Base-by-base conservation (phyloP, 2,329 filamentous ascomycete genomes). In the Penicillium sp. region DNA sequence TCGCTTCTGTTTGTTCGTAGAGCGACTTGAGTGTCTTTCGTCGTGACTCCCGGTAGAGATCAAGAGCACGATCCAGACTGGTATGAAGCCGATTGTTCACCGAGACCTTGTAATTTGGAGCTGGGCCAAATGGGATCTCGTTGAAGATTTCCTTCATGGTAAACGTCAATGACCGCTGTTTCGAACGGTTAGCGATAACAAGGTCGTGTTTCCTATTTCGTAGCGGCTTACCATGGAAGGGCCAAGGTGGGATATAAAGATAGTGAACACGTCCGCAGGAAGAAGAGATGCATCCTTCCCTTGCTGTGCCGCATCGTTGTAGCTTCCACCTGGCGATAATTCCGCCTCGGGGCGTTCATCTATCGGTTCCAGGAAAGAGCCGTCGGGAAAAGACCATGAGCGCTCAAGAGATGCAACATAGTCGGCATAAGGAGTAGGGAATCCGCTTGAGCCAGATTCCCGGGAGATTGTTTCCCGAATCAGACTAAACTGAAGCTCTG, bases 61-160 rank as follows among this genome's bases (percentile, higher is more conserved):
- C 81, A 52, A 96, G 84, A 0, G 95, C 95, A 61, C 93, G 89
- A 5, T 85, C 80, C 4, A 99, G 82, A 71, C 92, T 96, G 45
- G 86, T 83, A 52, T 88, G 87, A 65, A 96, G 91, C 64, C 91
- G 87, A 50, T 88, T 87, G 67, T 96, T 92, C 49, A 95, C 83
- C 1, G 81, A 83, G 57, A 98, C 89, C 35, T 84, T 80, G 59
- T 87, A 87, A 27, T 87, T 81, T 0, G 89, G 85, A 1, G 84
- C 82, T 13, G 85, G 78, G 5, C 87, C 87, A 74, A 96, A 98
- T 0, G 93, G 91, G 1, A 96, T 83, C 60, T 96, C 92, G 52
- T 91, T 88, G 8, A 99, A 84, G 10, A 96, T 92, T 70, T 96
- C 89, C 11, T 91, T 91, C 39, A 99, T 76, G 0, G 95, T 98